These are phyloP conservation scores for Testicularia cyperi DNA, from an alignment of 1,284 basidiomycete genomes.

Conservation along the genomic window DNA sequence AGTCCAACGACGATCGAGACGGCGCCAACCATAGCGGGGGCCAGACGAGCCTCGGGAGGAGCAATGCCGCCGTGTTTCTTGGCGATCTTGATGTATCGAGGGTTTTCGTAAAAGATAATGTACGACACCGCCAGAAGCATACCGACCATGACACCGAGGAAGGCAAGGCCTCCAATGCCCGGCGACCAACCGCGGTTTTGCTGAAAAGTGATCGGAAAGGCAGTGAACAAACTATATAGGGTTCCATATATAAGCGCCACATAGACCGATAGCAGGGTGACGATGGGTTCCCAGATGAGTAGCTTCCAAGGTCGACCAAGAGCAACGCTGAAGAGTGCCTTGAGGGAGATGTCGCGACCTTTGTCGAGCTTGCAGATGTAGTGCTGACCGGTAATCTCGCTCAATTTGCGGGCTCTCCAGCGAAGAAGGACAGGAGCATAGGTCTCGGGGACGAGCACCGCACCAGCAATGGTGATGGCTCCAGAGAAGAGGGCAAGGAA, in stretches of 20 bases:
- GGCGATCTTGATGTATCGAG: conserved; percentile 34
- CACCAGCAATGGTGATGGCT: conserved; percentile 64
- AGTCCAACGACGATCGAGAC: conserved; percentile 61
- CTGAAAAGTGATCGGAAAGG: conserved; percentile 59
- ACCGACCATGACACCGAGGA: conserved; percentile 59
- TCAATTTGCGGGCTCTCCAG: conserved; percentile 41
- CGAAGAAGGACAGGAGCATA: conserved; percentile 54
- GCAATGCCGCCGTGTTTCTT: conserved; percentile 44
- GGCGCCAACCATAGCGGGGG: conserved; percentile 52
- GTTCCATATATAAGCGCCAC: conserved; percentile 73
- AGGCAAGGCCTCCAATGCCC: conserved; percentile 56
- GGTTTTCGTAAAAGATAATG: conserved; percentile 51
- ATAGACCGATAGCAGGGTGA: conserved; percentile 72
- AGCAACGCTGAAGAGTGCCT: conserved; percentile 41
- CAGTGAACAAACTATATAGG: conserved; percentile 51
- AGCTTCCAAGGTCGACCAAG: conserved; percentile 55
- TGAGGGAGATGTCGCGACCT: conserved; percentile 40
- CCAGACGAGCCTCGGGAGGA: conserved; percentile 51
- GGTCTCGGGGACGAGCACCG: conserved; percentile 77
- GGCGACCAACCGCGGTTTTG: conserved; percentile 46
- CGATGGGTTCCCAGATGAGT: conserved; percentile 73
- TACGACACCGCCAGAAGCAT: conserved; percentile 44
- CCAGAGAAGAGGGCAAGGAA: conserved; percentile 70
- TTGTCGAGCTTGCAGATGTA: conserved; percentile 53
- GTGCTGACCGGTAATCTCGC: conserved; percentile 45